These are phyloP conservation scores for Pulicaria dysenterica DNA, from an alignment of 129 eudicot species.

Conservation along the genomic window DNA sequence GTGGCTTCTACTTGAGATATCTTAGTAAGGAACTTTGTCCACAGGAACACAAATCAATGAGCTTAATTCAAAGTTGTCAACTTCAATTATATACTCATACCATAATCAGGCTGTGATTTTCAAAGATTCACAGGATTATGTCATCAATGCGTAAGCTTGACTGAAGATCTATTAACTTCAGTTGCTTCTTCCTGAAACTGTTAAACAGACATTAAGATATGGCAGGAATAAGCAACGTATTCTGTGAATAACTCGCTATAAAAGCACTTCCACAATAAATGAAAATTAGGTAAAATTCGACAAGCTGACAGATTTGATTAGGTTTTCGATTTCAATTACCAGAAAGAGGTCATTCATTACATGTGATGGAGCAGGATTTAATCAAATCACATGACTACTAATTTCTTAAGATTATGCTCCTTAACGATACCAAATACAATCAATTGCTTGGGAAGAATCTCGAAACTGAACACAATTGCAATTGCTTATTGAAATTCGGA, in stretches of 20 bases:
- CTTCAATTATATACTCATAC: slow-evolving; percentile 17
- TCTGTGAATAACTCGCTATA: not conserved
- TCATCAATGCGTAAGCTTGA: slow-evolving; percentile 14
- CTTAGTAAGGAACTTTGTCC: not conserved
- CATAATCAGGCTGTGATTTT: slow-evolving; percentile 23
- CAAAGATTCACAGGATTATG: slow-evolving; percentile 15
- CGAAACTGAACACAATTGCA: slow-evolving; percentile 1
- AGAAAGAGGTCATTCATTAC: not conserved
- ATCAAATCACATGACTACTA: not conserved
- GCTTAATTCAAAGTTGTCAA: slow-evolving; percentile 13
- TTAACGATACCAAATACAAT: not conserved
- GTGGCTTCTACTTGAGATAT: not conserved
- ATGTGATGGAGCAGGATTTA: not conserved
- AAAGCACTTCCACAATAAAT: not conserved
- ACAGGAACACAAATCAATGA: slow-evolving; percentile 14
- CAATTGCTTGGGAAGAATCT: slow-evolving; percentile 1
- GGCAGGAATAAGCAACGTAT: too few species aligned
- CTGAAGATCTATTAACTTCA: slow-evolving; percentile 19
- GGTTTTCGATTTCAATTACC: slow-evolving; percentile 3
- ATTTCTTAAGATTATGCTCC: not conserved
- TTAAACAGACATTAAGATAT: not conserved
- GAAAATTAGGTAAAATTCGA: too few species aligned
- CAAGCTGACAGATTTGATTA: not conserved
- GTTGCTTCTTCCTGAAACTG: slow-evolving; percentile 19
- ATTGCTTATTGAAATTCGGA: not conserved